Conservation (phyloP, 306 rosid species). For the Glycine soja region DNA sequence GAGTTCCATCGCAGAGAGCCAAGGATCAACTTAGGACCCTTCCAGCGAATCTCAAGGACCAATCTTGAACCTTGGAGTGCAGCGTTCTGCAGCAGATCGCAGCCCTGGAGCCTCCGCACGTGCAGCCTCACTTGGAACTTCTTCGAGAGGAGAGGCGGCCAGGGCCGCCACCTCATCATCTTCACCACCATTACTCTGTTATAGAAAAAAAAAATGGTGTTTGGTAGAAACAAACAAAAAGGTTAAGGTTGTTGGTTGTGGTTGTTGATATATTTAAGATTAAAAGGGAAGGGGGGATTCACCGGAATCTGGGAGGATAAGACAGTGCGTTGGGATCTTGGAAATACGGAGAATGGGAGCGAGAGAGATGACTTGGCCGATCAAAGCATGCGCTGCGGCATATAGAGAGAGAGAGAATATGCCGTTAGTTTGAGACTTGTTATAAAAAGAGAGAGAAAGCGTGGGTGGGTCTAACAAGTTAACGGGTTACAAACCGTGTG, state of each 20-base stretch:
- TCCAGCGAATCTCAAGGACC: constrained; percentile 83
- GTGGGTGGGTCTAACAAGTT: constrained; percentile 13
- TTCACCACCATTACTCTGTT: constrained; percentile 70
- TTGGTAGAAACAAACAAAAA: not conserved
- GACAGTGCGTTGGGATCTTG: constrained; percentile 38
- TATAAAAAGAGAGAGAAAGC: not conserved
- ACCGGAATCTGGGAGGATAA: not conserved
- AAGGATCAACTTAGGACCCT: constrained; percentile 74
- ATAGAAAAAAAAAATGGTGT: not conserved
- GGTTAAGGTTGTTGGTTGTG: not conserved
- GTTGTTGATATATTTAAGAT: not conserved
- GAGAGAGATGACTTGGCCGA: not conserved
- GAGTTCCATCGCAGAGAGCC: constrained; percentile 69
- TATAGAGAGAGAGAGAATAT: constrained; percentile 31
- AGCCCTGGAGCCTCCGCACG: constrained; percentile 62
- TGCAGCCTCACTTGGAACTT: constrained; percentile 67
- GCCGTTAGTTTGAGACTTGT: constrained; percentile 48
- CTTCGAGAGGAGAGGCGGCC: constrained; percentile 77
- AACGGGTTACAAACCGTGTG: constrained; percentile 28
- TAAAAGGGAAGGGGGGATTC: not conserved
- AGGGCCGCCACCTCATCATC: constrained; percentile 98
- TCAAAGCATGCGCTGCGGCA: constrained; percentile 37
- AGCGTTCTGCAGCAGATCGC: constrained; percentile 59
- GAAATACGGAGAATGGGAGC: not conserved
- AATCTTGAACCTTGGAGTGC: constrained; percentile 46